phyloP scores from a whole-genome alignment of 352 stramenopile species.

The Elongisporangium senticosum region DNA sequence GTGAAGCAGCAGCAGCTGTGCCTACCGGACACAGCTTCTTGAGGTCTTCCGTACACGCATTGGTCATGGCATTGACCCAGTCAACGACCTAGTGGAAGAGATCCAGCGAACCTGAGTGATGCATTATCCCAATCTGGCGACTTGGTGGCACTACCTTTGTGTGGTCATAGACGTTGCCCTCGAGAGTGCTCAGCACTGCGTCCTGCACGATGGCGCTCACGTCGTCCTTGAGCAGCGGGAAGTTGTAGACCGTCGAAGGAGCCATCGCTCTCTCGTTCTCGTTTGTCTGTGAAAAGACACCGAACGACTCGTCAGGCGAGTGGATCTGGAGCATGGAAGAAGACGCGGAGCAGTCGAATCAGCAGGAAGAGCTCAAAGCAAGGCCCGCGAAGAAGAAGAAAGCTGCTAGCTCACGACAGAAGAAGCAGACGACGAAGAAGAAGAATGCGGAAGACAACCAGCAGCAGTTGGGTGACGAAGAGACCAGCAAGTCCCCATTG shows the following conservation, averaged over 20 bases:
- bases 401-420: background rate
- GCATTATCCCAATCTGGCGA: background rate
- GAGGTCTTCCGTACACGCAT: conserved; percentile 61
- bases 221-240: conserved; percentile 67
- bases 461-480: background rate
- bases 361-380: background rate
- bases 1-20: background rate
- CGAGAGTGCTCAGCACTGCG: conserved; percentile 59
- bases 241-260: conserved; percentile 51
- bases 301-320: background rate
- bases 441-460: conserved; percentile 10
- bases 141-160: conserved; percentile 30
- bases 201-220: conserved; percentile 71
- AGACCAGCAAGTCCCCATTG: conserved; percentile 2
- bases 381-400: background rate
- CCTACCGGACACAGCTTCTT: conserved; percentile 52
- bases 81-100: conserved; percentile 36
- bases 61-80: conserved; percentile 68
- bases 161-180: conserved; percentile 78
- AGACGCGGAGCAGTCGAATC: background rate
- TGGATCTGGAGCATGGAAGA: background rate
- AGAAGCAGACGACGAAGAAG: conserved; percentile 9
- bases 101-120: background rate
- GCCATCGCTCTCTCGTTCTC: conserved; percentile 17
- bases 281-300: background rate